A percentile compares a stretch with the other conserved stretches of the same genome.
Evolutionary conservation across 108 stramenopile species (phyloP).

Genomic region (Ochromonas danica): DNA sequence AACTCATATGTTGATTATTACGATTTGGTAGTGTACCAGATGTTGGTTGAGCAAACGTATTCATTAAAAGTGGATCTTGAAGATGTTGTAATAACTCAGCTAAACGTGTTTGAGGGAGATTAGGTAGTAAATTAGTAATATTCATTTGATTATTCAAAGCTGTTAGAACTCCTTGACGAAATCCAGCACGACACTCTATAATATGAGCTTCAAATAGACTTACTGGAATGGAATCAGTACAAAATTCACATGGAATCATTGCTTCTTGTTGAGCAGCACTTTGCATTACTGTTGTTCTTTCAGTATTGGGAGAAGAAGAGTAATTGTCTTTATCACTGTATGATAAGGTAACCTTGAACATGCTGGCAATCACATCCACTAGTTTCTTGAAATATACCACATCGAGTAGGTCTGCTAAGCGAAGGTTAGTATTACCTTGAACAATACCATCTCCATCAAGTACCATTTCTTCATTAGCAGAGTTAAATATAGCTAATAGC

Average conservation of each 20-base stretch:
- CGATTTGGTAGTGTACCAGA: no score
- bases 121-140: not conserved
- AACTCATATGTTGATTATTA: no score
- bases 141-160: no score
- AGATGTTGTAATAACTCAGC: no score
- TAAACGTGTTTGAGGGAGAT: not conserved
- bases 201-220: slow-evolving; percentile 7
- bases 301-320: not conserved
- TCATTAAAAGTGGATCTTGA: no score
- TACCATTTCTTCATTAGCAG: no score
- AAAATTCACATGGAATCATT: slow-evolving; percentile 20
- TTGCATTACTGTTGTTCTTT: not conserved
- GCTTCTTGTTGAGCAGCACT: not conserved
- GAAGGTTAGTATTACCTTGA: no score
- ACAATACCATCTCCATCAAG: no score
- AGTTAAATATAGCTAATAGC: no score
- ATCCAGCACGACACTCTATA: not conserved
- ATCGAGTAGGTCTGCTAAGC: no score
- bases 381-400: not conserved
- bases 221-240: not conserved
- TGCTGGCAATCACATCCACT: not conserved
- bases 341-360: not conserved
- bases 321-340: not conserved
- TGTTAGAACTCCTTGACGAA: no score
- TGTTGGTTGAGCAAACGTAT: no score